Conservation (phyloP, 2,329 filamentous ascomycete species). For the Bipolaris bicolor region DNA sequence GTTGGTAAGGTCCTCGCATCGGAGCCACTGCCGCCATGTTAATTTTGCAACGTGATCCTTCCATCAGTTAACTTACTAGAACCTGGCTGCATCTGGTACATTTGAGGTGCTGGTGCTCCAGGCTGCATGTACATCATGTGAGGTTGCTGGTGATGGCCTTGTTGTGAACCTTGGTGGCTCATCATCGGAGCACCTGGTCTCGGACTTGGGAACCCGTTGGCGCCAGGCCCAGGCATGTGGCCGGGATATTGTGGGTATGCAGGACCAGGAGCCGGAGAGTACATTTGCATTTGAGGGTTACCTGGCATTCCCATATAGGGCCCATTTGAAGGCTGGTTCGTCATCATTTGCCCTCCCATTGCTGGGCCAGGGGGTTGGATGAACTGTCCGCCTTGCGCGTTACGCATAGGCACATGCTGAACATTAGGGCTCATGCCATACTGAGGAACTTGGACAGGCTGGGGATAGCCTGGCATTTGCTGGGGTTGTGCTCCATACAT, state of each 20-base stretch:
- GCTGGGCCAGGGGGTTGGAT: slow-evolving; percentile 71
- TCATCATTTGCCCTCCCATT: slow-evolving; percentile 80
- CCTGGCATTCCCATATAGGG: slow-evolving; percentile 73
- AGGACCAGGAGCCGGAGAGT: slow-evolving; percentile 70
- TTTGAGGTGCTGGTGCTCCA: slow-evolving; percentile 75
- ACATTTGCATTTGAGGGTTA: slow-evolving; percentile 79
- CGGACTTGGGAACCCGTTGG: slow-evolving; percentile 86
- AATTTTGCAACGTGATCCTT: slow-evolving; percentile 6
- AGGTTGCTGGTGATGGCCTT: slow-evolving; percentile 71
- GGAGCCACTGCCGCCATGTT: slow-evolving; percentile 43
- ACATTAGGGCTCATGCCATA: slow-evolving; percentile 73
- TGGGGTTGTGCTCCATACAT: slow-evolving; percentile 72
- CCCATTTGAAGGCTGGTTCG: slow-evolving; percentile 71
- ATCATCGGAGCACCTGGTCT: slow-evolving; percentile 85
- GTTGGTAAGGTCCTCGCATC: slow-evolving; percentile 48
- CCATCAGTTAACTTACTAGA: slow-evolving; percentile 67
- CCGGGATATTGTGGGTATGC: slow-evolving; percentile 68
- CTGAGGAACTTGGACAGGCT: slow-evolving; percentile 67
- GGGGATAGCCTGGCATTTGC: slow-evolving; percentile 53
- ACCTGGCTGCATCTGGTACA: slow-evolving; percentile 73
- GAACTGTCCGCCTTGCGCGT: slow-evolving; percentile 76
- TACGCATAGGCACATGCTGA: slow-evolving; percentile 74
- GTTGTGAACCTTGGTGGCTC: slow-evolving; percentile 92
- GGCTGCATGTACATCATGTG: slow-evolving; percentile 77
- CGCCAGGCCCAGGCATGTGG: slow-evolving; percentile 61